These are phyloP conservation scores for Astragalus glycyphyllos DNA, from an alignment of 306 rosid species.

Conservation along the genomic window DNA sequence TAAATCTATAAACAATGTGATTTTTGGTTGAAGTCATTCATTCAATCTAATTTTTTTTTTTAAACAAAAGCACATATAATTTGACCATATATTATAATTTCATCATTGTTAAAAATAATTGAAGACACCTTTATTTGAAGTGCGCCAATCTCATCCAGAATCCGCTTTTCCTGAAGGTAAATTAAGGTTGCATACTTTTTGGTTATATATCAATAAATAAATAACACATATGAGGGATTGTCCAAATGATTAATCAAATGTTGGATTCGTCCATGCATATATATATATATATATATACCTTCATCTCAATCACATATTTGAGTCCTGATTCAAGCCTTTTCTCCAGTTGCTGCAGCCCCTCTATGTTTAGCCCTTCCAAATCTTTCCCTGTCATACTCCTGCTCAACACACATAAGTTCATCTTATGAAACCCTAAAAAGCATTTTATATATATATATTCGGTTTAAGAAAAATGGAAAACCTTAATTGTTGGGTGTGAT, in stretches of 20 bases:
- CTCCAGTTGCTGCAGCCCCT: constrained; percentile 38
- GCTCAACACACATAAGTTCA: not conserved
- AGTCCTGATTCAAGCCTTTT: constrained; percentile 37
- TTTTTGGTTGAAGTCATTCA: not conserved
- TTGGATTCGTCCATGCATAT: not conserved
- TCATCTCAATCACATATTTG: constrained; percentile 24
- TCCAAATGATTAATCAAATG: not conserved
- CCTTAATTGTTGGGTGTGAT: constrained; percentile 43
- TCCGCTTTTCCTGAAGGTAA: constrained; percentile 36
- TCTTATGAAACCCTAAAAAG: not conserved
- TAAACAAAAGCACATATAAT: too few relatives aligned
- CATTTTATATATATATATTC: not conserved
- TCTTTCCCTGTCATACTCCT: constrained; percentile 45
- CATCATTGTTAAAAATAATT: not conserved
- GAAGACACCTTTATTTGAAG: constrained; percentile 41
- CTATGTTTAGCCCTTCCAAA: constrained; percentile 39
- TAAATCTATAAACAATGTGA: not conserved
- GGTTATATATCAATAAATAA: not conserved
- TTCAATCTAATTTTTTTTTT: too few relatives aligned
- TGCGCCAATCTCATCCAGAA: constrained; percentile 14
- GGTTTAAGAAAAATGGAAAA: not conserved
- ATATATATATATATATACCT: constrained; percentile 7
- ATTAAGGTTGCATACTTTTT: not conserved
- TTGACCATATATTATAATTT: not conserved
- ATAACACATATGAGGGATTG: not conserved